These are phyloP conservation scores for Aciculoconidium aculeatum DNA, from an alignment of 805 yeast genomes.

Conservation along the genomic window DNA sequence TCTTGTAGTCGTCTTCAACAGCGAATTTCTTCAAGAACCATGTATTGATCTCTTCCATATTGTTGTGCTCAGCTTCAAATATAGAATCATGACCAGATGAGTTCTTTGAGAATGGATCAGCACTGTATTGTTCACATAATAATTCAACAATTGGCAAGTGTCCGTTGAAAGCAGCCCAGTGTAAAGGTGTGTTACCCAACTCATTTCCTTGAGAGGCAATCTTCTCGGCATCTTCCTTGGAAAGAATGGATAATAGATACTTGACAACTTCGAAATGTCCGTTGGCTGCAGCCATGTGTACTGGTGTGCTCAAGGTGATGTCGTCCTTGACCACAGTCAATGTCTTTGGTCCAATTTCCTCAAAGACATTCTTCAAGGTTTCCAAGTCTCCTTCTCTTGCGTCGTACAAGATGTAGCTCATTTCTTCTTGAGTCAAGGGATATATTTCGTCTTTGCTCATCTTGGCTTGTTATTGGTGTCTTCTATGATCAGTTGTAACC, in stretches of 20 bases:
- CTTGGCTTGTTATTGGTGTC: neutral
- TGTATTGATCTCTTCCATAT: conserved; percentile 69
- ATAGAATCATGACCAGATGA: conserved; percentile 73
- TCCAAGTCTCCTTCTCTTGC: conserved; percentile 88
- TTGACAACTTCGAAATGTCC: conserved; percentile 72
- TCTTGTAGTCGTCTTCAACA: conserved; percentile 48
- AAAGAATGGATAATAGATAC: conserved; percentile 48
- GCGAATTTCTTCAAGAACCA: conserved; percentile 71
- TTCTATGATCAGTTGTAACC: neutral
- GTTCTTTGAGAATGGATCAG: conserved; percentile 80
- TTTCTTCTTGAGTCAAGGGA: conserved; percentile 61
- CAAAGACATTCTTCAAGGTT: conserved; percentile 61
- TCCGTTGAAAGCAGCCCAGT: conserved; percentile 94
- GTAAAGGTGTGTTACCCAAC: conserved; percentile 89
- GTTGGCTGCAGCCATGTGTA: conserved; percentile 95
- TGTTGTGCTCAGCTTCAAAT: conserved; percentile 81
- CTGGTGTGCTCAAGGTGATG: conserved; percentile 60
- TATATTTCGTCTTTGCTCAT: conserved; percentile 10
- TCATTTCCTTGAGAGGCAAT: conserved; percentile 46
- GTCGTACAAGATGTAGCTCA: conserved; percentile 74
- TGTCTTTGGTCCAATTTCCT: conserved; percentile 44
- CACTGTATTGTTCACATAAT: conserved; percentile 67
- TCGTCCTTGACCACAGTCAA: conserved; percentile 53
- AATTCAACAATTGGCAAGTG: conserved; percentile 64
- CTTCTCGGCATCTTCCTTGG: conserved; percentile 36